Conservation (phyloP, 495 filamentous ascomycete genomes). For the Podospora anserina region DNA sequence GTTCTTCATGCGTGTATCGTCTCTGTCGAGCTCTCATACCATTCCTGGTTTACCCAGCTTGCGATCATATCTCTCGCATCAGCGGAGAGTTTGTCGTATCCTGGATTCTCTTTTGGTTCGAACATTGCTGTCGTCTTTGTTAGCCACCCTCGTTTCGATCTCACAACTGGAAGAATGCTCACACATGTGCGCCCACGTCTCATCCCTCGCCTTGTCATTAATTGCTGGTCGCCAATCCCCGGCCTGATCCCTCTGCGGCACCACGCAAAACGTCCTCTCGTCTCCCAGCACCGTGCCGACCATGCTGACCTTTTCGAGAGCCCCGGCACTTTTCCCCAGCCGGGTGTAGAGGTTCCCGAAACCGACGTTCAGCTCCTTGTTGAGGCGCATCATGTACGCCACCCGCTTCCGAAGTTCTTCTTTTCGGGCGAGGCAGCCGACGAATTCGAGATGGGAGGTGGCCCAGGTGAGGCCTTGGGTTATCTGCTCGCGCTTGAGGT, state of each 20-base stretch:
- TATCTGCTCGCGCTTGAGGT: conserved; percentile 76
- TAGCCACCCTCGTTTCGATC: background rate
- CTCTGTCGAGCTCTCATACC: conserved; percentile 41
- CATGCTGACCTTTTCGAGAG: conserved; percentile 34
- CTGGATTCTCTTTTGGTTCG: conserved; percentile 71
- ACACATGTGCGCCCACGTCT: conserved; percentile 78
- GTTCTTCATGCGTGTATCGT: conserved; percentile 20
- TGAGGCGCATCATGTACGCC: conserved; percentile 53
- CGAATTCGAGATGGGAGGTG: conserved; percentile 89
- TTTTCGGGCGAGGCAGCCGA: conserved; percentile 76
- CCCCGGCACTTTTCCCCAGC: conserved; percentile 61
- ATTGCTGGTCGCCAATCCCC: conserved; percentile 62
- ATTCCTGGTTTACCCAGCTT: conserved; percentile 55
- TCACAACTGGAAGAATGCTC: conserved; percentile 23
- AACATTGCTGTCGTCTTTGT: conserved; percentile 65
- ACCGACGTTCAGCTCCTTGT: conserved; percentile 55
- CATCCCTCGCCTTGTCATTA: conserved; percentile 75
- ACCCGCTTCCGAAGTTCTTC: conserved; percentile 73
- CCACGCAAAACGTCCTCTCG: conserved; percentile 76
- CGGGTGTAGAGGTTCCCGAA: conserved; percentile 82
- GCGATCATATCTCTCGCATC: conserved; percentile 63
- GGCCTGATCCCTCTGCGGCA: conserved; percentile 57
- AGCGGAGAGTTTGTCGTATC: conserved; percentile 64
- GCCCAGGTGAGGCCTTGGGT: conserved; percentile 73
- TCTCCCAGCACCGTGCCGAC: conserved; percentile 52